A percentile compares a stretch with the other conserved stretches of the same genome.
Conservation (phyloP, 2,329 filamentous ascomycete genomes). For the Coleophoma cylindrospora region DNA sequence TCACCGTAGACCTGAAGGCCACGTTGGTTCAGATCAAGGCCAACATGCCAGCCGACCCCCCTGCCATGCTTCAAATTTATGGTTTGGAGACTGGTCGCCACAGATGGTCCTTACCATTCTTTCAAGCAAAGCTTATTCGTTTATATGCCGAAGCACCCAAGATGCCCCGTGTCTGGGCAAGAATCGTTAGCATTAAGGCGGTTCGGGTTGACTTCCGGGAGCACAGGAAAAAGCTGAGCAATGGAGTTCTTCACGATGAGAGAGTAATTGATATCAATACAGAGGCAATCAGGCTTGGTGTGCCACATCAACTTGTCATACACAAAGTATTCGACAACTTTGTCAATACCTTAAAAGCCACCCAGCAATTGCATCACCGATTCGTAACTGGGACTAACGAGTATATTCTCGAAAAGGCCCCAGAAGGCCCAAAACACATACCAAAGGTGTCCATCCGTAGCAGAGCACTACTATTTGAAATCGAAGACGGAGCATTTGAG, state of each 20-base stretch:
- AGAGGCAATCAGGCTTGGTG: constrained; percentile 80
- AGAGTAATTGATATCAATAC: constrained; percentile 78
- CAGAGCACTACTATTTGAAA: constrained; percentile 79
- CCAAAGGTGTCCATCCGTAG: constrained; percentile 81
- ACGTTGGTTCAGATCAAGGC: constrained; percentile 83
- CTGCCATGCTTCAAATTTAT: constrained; percentile 85
- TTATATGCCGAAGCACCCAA: constrained; percentile 84
- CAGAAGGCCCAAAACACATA: constrained; percentile 79
- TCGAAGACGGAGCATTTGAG: constrained; percentile 95
- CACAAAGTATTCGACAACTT: constrained; percentile 92
- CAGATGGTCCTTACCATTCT: constrained; percentile 79
- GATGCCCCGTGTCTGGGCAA: constrained; percentile 78
- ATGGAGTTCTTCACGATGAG: constrained; percentile 59
- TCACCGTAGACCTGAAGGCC: constrained; percentile 78
- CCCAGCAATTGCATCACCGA: constrained; percentile 86
- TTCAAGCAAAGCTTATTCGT: constrained; percentile 72
- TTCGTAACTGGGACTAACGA: constrained; percentile 85
- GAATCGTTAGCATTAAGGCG: constrained; percentile 78
- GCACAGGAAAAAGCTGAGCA: constrained; percentile 61
- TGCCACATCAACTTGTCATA: constrained; percentile 88
- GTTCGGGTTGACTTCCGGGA: constrained; percentile 77
- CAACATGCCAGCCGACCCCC: constrained; percentile 82
- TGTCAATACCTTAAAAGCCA: constrained; percentile 80
- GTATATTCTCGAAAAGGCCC: constrained; percentile 79
- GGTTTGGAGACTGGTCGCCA: constrained; percentile 78